A percentile compares a stretch with the other conserved stretches of the same genome.
phyloP scores from a whole-genome alignment of 768 basidiomycete genomes.

The Boletus insuetus region DNA sequence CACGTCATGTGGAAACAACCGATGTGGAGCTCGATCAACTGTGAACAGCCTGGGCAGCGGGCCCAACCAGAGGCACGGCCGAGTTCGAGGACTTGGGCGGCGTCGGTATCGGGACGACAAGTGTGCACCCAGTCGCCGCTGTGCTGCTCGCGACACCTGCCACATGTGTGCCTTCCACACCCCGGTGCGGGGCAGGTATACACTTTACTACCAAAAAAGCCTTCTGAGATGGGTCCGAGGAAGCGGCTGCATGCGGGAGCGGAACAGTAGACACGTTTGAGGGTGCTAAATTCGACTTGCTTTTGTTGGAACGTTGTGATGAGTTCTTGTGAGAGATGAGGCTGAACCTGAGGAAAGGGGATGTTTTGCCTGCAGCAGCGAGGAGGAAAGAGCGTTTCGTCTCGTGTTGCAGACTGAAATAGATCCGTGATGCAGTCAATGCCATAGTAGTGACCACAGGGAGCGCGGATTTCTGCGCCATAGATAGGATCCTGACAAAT shows the following conservation, averaged over 20 bases:
- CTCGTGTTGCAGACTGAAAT: slow-evolving; percentile 33
- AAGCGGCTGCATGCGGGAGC: slow-evolving; percentile 36
- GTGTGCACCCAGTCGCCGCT: slow-evolving; percentile 21
- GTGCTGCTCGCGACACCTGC: slow-evolving; percentile 24
- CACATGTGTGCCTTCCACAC: slow-evolving; percentile 24
- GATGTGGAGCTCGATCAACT: slow-evolving; percentile 36
- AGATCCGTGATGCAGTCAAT: slow-evolving; percentile 32
- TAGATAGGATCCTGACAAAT: slow-evolving; percentile 34
- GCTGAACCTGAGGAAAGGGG: slow-evolving; percentile 22
- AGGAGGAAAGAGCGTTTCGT: slow-evolving; percentile 42
- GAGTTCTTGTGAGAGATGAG: slow-evolving; percentile 22
- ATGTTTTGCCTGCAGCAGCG: slow-evolving; percentile 38
- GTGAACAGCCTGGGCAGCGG: slow-evolving; percentile 39
- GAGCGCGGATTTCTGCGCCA: slow-evolving; percentile 26
- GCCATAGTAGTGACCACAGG: slow-evolving; percentile 38
- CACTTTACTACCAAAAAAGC: slow-evolving; percentile 19
- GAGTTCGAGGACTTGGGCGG: slow-evolving; percentile 27
- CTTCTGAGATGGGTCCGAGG: slow-evolving; percentile 30
- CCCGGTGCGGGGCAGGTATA: slow-evolving; percentile 22
- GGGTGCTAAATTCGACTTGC: slow-evolving; percentile 29
- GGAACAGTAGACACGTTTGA: slow-evolving; percentile 38
- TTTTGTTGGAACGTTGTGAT: slow-evolving; percentile 25
- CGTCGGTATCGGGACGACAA: slow-evolving; percentile 25
- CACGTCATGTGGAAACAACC: slow-evolving; percentile 45
- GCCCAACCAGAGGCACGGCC: slow-evolving; percentile 32